Base-by-base conservation (phyloP, 257 asterid genomes). In the Pogostemon cablin region DNA sequence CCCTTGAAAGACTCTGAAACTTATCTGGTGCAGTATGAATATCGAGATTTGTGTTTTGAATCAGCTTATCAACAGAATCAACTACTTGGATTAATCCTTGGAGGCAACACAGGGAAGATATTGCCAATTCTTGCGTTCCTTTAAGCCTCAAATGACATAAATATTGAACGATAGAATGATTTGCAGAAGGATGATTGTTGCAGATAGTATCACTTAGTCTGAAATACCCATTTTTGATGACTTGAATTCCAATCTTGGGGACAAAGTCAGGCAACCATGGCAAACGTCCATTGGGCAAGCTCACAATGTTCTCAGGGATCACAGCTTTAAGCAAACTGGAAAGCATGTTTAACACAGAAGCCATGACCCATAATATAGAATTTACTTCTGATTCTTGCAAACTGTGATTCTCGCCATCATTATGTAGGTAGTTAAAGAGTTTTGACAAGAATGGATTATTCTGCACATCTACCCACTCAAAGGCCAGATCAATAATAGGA, bases 181-280 rank as follows among this genome's bases (percentile, higher is more conserved):
- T 78, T 55, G 62, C 80, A 12, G 77, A 77, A 77, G 60, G 42
- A 63, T 59, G 39, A 48, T 34, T 42, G 65, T 52, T 79, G 12
- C 8, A n/a, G 20, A 39, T 68, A 7, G 67, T 4, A 61, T 66
- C 80, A 74, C 77, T 65, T 47, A 12, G 54, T 54, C 81, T 72
- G 50, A 90, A 62, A 63, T 76, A 84, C 49, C 93, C 85, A 62
- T 81, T 83, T 75, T 78, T 85, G 34, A 88, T 73, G 62, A 95
- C 76, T 75, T 55, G 79, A 55, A 91, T 83, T 63, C 96, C 98
- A 61, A 88, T 80, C 84, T 72, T 86, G 12, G 96, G 88, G 65
- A 91, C 96, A 61, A 95, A 95, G 9, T 95, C 98, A 0, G 99
- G 98, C 76, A 93, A 82, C 93, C 96, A 91, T 43, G 93, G 85